These are phyloP conservation scores for Fusarium bulbicola DNA, from an alignment of 2,329 filamentous ascomycete genomes.

Conservation along the genomic window DNA sequence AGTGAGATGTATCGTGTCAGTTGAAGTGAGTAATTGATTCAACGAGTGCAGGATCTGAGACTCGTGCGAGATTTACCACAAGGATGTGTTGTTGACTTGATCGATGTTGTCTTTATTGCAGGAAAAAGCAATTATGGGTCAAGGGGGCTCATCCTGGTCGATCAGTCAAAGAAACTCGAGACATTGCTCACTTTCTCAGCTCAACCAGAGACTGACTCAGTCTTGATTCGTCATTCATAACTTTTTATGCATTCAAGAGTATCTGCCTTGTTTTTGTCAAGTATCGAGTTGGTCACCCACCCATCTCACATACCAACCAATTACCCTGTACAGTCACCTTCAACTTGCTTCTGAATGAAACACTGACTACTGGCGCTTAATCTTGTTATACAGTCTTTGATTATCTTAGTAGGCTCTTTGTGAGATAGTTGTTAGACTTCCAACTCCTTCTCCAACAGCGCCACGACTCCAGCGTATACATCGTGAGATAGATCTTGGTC, in stretches of 20 bases:
- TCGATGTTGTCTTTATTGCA: not conserved
- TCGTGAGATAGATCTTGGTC: not conserved
- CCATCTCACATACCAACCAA: not conserved
- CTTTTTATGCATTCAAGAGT: constrained; percentile 4
- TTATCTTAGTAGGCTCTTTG: not conserved
- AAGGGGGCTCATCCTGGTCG: not conserved
- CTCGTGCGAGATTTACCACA: constrained; percentile 23
- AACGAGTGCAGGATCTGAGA: constrained; percentile 39
- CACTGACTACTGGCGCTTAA: rapidly evolving
- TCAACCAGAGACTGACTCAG: constrained; percentile 10
- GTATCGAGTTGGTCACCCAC: not conserved
- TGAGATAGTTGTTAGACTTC: not conserved
- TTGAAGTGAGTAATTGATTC: constrained; percentile 28
- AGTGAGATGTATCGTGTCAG: constrained; percentile 13
- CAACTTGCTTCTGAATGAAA: not conserved
- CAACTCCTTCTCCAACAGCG: not conserved
- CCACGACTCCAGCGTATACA: not conserved
- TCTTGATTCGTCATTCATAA: not conserved
- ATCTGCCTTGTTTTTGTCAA: not conserved
- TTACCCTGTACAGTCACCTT: not conserved
- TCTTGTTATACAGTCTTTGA: not conserved
- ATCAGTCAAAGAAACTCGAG: constrained; percentile 17
- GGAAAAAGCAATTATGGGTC: constrained; percentile 21
- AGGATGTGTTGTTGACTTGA: constrained; percentile 13
- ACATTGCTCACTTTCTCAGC: constrained; percentile 31